phyloP scores from a whole-genome alignment of 352 stramenopile species.

The Globisporangium radiosum region DNA sequence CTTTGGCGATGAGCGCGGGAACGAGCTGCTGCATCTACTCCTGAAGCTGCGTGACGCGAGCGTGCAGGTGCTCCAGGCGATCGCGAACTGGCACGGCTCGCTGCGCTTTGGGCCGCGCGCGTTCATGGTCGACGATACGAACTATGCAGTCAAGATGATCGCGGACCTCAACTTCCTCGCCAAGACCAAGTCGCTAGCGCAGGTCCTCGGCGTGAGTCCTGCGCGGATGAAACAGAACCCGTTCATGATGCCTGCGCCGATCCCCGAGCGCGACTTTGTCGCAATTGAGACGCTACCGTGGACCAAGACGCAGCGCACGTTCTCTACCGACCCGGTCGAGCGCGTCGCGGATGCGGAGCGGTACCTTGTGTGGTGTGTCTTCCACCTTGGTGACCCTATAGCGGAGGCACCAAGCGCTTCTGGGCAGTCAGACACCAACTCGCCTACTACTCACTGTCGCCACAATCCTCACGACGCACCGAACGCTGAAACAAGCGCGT shows the following conservation, averaged over 20 bases:
- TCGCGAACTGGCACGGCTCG: slow-evolving; percentile 51
- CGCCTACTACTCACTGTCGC: no score
- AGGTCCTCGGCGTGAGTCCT: slow-evolving; percentile 50
- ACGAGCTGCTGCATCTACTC: slow-evolving; percentile 55
- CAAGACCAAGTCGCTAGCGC: slow-evolving; percentile 31
- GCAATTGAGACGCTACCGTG: slow-evolving; percentile 21
- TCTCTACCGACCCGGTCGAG: slow-evolving; percentile 24
- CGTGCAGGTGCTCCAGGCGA: slow-evolving; percentile 40
- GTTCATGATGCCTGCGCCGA: slow-evolving; percentile 79
- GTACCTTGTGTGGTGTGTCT: slow-evolving; percentile 63
- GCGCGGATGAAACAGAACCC: slow-evolving; percentile 67
- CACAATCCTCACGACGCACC: not conserved
- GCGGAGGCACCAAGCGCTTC: not conserved
- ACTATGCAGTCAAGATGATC: slow-evolving; percentile 73
- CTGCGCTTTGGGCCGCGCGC: slow-evolving; percentile 15
- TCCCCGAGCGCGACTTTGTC: slow-evolving; percentile 49
- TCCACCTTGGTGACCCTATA: slow-evolving; percentile 24
- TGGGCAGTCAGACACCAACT: not conserved
- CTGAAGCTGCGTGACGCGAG: slow-evolving; percentile 55
- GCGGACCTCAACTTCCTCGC: slow-evolving; percentile 76
- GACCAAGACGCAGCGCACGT: slow-evolving; percentile 18
- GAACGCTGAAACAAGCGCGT: not conserved
- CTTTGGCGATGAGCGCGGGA: slow-evolving; percentile 39
- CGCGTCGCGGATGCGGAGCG: slow-evolving; percentile 45
- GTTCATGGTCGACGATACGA: slow-evolving; percentile 46